These are phyloP conservation scores for Aspergillus cejpii DNA, from an alignment of 2,329 filamentous ascomycete species.

Conservation along the genomic window DNA sequence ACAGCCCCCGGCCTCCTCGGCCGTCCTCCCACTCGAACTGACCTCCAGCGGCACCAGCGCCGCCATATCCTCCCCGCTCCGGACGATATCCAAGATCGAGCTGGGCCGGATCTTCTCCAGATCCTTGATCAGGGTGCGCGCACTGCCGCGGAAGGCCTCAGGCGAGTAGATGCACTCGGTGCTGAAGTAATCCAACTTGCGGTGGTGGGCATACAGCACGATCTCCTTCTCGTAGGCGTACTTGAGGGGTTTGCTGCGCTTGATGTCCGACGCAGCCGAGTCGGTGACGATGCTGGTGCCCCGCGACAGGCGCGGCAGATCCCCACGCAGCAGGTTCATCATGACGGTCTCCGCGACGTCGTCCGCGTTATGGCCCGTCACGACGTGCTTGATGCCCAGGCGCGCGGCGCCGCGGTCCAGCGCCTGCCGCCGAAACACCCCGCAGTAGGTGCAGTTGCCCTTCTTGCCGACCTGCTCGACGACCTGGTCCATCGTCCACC, in stretches of 20 bases:
- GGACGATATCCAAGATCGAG: slow-evolving; percentile 88
- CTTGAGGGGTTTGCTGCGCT: slow-evolving; percentile 92
- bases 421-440: slow-evolving; percentile 89
- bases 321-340: slow-evolving; percentile 91
- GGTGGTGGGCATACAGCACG: slow-evolving; percentile 93
- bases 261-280: slow-evolving; percentile 73
- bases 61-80: slow-evolving; percentile 94
- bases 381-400: slow-evolving; percentile 82
- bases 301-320: slow-evolving; percentile 76
- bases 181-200: slow-evolving; percentile 94
- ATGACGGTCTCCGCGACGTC: slow-evolving; percentile 95
- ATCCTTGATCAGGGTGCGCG: slow-evolving; percentile 87
- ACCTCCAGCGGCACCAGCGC: slow-evolving; percentile 64
- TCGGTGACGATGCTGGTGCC: slow-evolving; percentile 86
- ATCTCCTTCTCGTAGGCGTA: slow-evolving; percentile 99
- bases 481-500: slow-evolving; percentile 99
- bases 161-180: slow-evolving; percentile 98
- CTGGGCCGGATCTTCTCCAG: slow-evolving; percentile 88
- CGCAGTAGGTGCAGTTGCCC: slow-evolving; percentile 98
- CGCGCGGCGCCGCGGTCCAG: slow-evolving; percentile 85
- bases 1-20: slow-evolving; percentile 62
- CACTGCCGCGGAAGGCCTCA: slow-evolving; percentile 90
- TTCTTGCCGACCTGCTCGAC: slow-evolving; percentile 96
- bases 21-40: slow-evolving; percentile 31
- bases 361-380: slow-evolving; percentile 96